A percentile compares a stretch with the other conserved stretches of the same genome.
These are phyloP conservation scores for Nemania abortiva DNA, from an alignment of 2,329 filamentous ascomycete species.

Conservation along the genomic window DNA sequence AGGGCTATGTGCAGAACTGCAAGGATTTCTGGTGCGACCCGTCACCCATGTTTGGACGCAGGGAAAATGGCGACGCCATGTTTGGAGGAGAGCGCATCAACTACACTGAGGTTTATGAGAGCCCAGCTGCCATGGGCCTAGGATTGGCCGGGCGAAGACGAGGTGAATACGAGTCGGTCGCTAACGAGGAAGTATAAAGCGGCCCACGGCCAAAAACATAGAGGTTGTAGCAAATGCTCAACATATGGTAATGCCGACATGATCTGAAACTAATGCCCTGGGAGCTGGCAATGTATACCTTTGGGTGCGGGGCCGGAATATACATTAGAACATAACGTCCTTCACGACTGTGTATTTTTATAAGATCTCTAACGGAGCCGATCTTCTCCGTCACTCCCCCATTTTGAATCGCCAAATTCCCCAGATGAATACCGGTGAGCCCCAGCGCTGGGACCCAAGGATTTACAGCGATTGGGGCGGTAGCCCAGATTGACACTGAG, in stretches of 20 bases:
- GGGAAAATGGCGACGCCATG: slow-evolving; percentile 79
- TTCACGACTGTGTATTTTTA: slow-evolving; percentile 26
- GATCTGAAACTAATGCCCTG: slow-evolving; percentile 20
- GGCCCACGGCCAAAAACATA: not conserved
- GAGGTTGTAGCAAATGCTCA: slow-evolving; percentile 12
- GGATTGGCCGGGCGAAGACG: slow-evolving; percentile 59
- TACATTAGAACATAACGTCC: slow-evolving; percentile 26
- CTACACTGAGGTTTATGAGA: slow-evolving; percentile 91
- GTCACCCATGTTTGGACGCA: slow-evolving; percentile 80
- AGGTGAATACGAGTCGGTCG: slow-evolving; percentile 73
- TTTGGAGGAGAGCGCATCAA: slow-evolving; percentile 84
- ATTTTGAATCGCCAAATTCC: not conserved
- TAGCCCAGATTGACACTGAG: not conserved
- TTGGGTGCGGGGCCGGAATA: slow-evolving; percentile 16
- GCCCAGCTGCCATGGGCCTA: slow-evolving; percentile 75
- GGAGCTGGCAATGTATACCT: slow-evolving; percentile 20
- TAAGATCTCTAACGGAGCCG: not conserved
- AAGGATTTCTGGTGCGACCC: slow-evolving; percentile 97
- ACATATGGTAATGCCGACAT: slow-evolving; percentile 32
- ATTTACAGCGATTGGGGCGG: not conserved
- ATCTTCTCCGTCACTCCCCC: not conserved
- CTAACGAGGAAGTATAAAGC: slow-evolving; percentile 65
- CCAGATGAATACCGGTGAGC: not conserved
- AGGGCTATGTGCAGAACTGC: slow-evolving; percentile 88
- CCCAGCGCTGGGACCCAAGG: not conserved